A percentile compares a stretch with the other conserved stretches of the same genome.
phyloP scores from a whole-genome alignment of 306 rosid genomes.

The Quercus rubra region DNA sequence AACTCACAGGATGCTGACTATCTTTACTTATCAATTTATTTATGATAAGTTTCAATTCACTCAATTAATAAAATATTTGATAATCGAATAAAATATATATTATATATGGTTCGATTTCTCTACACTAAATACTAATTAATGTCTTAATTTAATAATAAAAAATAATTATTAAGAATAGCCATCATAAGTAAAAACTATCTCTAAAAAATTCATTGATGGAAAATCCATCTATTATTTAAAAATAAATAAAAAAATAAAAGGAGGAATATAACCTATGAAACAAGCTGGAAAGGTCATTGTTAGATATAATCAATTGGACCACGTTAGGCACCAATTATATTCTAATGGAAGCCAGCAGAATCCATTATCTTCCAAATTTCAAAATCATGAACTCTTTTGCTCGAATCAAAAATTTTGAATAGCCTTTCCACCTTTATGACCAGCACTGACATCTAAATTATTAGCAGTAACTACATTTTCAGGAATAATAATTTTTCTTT shows the following conservation, averaged over 20 bases:
- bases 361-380: not conserved
- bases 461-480: not conserved
- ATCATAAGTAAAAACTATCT: too few relatives aligned
- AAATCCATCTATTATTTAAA: too few relatives aligned
- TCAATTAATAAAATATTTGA: fast-evolving
- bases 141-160: too few relatives aligned
- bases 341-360: conserved; percentile 12
- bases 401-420: not conserved
- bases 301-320: conserved; percentile 1
- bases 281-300: not conserved
- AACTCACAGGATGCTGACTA: too few relatives aligned
- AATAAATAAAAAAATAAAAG: not conserved
- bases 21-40: too few relatives aligned
- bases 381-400: not conserved
- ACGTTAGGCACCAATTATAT: conserved; percentile 4
- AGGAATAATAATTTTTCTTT: not conserved
- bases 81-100: too few relatives aligned
- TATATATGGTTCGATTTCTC: too few relatives aligned
- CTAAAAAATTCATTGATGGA: too few relatives aligned
- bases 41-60: too few relatives aligned
- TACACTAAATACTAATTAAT: too few relatives aligned
- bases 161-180: fast-evolving
- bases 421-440: not conserved
- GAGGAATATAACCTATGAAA: not conserved
- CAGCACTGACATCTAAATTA: not conserved